Evolutionary conservation across 257 asterid species (phyloP).

Genomic region (Parsonsia alboflavescens): DNA sequence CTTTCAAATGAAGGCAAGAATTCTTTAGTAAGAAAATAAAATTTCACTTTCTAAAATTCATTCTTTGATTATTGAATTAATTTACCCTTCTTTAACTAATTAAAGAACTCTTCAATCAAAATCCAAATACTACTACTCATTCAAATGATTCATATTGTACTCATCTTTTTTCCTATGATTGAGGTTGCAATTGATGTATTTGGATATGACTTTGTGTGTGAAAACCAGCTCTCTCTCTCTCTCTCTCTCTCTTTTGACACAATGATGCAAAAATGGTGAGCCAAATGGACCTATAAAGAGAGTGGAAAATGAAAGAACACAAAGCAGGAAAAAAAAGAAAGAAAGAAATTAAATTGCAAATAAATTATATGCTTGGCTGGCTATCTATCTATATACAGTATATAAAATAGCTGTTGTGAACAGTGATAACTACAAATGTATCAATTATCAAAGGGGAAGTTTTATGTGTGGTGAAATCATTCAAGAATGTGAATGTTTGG

Average conservation of each 20-base stretch:
- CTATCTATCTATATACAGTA: background rate
- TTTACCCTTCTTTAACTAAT: too few relatives aligned
- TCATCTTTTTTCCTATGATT: background rate
- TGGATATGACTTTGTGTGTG: too few relatives aligned
- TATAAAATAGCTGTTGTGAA: background rate
- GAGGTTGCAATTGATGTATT: too few relatives aligned
- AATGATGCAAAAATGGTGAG: too few relatives aligned
- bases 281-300: background rate
- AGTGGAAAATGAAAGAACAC: constrained; percentile 2
- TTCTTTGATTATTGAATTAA: too few relatives aligned
- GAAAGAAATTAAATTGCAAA: background rate
- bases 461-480: constrained; percentile 9
- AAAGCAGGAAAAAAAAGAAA: background rate
- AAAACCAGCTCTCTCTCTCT: too few relatives aligned
- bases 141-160: background rate
- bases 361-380: background rate
- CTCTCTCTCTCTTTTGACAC: too few relatives aligned
- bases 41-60: too few relatives aligned
- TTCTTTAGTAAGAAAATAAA: too few relatives aligned
- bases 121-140: background rate
- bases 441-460: background rate
- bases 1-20: too few relatives aligned
- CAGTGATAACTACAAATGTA: constrained; percentile 8
- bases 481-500: constrained; percentile 8
- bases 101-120: background rate